A percentile compares a stretch with the other conserved stretches of the same genome.
phyloP scores from a whole-genome alignment of 192 early-diverging fungal genomes.

The Cetraspora pellucida region DNA sequence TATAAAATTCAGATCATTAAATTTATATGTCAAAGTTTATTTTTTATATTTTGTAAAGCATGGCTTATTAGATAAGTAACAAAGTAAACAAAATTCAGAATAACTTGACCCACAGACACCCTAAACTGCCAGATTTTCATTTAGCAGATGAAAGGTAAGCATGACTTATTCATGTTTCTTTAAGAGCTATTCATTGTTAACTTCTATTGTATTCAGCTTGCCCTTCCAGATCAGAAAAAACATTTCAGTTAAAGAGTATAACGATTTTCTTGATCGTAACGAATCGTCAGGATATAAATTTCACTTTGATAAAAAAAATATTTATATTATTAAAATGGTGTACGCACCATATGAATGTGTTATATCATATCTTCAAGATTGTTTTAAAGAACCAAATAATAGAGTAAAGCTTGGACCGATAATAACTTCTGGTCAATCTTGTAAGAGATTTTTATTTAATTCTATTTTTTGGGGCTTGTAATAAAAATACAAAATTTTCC shows the following conservation, averaged over 20 bases:
- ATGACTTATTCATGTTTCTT: constrained; percentile 16
- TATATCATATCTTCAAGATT: neutral
- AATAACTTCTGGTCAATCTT: constrained; percentile 2
- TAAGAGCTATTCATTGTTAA: constrained; percentile 26
- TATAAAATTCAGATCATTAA: too few relatives aligned
- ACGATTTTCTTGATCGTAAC: constrained; percentile 19
- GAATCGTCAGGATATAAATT: constrained; percentile 25
- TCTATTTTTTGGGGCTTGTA: constrained; percentile 16
- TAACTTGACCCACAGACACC: neutral
- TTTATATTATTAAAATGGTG: constrained; percentile 27
- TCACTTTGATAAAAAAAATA: constrained; percentile 13
- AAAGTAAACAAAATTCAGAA: neutral
- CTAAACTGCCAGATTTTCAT: constrained; percentile 7
- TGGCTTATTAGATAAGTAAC: neutral
- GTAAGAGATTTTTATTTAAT: constrained; percentile 25
- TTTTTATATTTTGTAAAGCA: constrained; percentile 1
- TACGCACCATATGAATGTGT: neutral
- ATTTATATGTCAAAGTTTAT: too few relatives aligned
- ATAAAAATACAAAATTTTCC: constrained; percentile 5
- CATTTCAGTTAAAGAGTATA: constrained; percentile 23
- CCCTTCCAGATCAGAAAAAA: constrained; percentile 18
- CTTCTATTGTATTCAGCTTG: constrained; percentile 28
- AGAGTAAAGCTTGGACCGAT: neutral
- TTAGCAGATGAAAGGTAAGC: constrained; percentile 18
- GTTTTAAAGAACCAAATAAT: constrained; percentile 19